These are phyloP conservation scores for Mortierella antarctica DNA, from an alignment of 192 early-diverging fungal genomes.

Conservation along the genomic window DNA sequence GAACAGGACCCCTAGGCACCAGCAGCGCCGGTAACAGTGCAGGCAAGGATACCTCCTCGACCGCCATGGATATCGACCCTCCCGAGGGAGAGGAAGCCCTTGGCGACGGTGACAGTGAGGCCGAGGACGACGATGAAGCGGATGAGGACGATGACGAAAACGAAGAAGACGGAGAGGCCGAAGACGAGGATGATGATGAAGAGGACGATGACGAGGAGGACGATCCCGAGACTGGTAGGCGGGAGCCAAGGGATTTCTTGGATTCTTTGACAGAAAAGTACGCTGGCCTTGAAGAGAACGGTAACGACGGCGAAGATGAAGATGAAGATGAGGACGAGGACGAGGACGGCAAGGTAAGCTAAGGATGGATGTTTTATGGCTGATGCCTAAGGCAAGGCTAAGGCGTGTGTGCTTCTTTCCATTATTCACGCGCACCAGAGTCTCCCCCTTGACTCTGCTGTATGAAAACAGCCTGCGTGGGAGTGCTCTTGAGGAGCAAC, in stretches of 20 bases:
- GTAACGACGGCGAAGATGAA: slow-evolving; percentile 26
- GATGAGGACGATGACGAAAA: slow-evolving; percentile 27
- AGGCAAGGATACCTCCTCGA: background rate
- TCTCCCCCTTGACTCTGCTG: too few species aligned
- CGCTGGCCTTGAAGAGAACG: slow-evolving; percentile 20
- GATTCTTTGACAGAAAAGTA: slow-evolving; percentile 33
- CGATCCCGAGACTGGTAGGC: slow-evolving; percentile 16
- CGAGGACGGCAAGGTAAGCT: slow-evolving; percentile 31
- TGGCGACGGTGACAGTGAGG: slow-evolving; percentile 31
- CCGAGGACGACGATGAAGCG: slow-evolving; percentile 31
- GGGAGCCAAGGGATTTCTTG: slow-evolving; percentile 23
- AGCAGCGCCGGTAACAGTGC: background rate
- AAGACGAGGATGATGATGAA: slow-evolving; percentile 30
- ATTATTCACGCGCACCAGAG: too few species aligned
- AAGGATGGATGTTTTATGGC: background rate
- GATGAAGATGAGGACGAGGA: slow-evolving; percentile 35
- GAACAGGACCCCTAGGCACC: background rate
- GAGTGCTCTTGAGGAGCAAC: too few species aligned
- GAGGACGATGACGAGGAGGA: slow-evolving; percentile 30
- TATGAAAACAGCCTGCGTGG: too few species aligned
- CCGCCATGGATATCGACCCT: slow-evolving; percentile 45
- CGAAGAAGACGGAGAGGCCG: slow-evolving; percentile 20
- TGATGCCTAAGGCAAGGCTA: too few species aligned
- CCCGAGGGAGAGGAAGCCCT: slow-evolving; percentile 39
- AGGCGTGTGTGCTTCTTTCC: too few species aligned